A percentile compares a stretch with the other conserved stretches of the same genome.
These are phyloP conservation scores for Penicillium paneum DNA, from an alignment of 2,329 filamentous ascomycete species.

Conservation along the genomic window DNA sequence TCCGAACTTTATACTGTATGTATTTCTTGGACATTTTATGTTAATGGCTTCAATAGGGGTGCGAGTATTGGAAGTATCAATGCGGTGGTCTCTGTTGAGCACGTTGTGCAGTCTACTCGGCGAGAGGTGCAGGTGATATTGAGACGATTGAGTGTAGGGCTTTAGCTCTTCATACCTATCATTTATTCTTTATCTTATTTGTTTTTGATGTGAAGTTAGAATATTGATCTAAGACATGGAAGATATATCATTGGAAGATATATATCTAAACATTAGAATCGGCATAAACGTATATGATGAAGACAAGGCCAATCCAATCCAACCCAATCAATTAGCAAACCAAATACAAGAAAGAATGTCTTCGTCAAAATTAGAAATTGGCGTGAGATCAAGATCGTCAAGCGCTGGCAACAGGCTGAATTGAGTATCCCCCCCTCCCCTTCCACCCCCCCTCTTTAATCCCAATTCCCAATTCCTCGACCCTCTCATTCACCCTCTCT, in stretches of 20 bases:
- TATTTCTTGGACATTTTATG: not conserved
- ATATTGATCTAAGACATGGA: too few species aligned
- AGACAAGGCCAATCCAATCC: not conserved
- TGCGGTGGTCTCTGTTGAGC: constrained; percentile 10
- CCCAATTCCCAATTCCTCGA: not conserved
- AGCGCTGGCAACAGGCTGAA: not conserved
- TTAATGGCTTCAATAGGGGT: constrained; percentile 5
- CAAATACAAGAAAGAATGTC: not conserved
- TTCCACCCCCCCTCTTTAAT: not conserved
- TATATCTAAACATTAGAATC: not conserved
- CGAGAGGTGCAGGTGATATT: constrained; percentile 7
- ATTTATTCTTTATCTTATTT: not conserved
- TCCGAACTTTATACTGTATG: not conserved
- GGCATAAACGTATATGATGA: not conserved
- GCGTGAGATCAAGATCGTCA: not conserved
- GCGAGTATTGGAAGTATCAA: constrained; percentile 19
- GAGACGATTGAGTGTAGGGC: not conserved
- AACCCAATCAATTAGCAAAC: not conserved
- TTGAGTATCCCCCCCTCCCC: not conserved
- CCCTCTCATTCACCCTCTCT: not conserved
- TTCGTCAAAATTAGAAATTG: not conserved
- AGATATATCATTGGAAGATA: too few species aligned
- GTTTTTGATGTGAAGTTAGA: not conserved
- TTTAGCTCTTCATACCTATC: not conserved
- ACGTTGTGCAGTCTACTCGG: constrained; percentile 12